Base-by-base conservation (phyloP, 768 basidiomycete genomes). In the Roridomyces roridus region DNA sequence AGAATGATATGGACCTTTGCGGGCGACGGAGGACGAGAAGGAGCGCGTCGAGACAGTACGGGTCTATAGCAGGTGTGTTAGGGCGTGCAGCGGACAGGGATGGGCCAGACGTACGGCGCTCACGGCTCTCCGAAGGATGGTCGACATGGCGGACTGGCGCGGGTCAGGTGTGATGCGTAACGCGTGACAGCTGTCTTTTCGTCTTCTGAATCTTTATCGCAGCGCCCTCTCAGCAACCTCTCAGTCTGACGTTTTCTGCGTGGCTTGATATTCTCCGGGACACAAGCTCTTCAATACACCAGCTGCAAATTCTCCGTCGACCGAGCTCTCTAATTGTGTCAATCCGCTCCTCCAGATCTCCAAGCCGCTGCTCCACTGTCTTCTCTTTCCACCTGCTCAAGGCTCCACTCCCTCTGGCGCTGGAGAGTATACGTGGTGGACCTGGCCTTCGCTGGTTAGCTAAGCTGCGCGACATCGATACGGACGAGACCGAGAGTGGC, bases 371-470 rank as follows among this genome's bases (percentile, higher is more conserved):
- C n/a, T n/a, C n/a, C n/a, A n/a, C n/a, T n/a, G n/a, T n/a, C n/a
- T n/a, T n/a, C n/a, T n/a, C n/a, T n/a, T n/a, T n/a, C n/a, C n/a
- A n/a, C n/a, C n/a, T 92, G 14, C 77, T 92, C 20, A 75, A 87
- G 58, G 90, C 87, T 60, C 85, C 86, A 0, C 75, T 92, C 12
- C 87, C 91, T 4, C 70, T 92, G 20, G 85, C 88, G 0, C 68
- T 92, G 46, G 91, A 92, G 71, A 89, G 85, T 69, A 91, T 92
- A 88, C 89, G 89, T 35, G 87, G 89, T 17, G 72, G 88, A 18
- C 87, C 86, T 1, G 80, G 81, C 23, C 71, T 92, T 18, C 77
- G 83, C 31, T 80, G 89, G 55, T 73, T 84, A 45, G 87, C 82
- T 17, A 76, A 73, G 25, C 69, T 90, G 34, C 67, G 74, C 34